A percentile compares a stretch with the other conserved stretches of the same genome.
These are phyloP conservation scores for Trichoderma oligosporum DNA, from an alignment of 2,329 filamentous ascomycete species.

Conservation along the genomic window DNA sequence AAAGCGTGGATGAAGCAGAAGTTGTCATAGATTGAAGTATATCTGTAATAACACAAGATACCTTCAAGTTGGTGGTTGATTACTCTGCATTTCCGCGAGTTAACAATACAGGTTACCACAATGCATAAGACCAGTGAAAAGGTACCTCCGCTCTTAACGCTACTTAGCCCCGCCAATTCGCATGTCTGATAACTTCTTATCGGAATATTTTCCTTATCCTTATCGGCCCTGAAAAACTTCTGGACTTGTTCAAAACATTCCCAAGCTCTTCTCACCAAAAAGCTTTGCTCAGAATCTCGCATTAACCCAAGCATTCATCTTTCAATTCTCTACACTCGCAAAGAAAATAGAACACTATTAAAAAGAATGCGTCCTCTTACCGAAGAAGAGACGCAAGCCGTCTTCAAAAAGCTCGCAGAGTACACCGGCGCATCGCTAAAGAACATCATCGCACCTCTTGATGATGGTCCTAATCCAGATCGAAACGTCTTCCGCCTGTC, in stretches of 20 bases:
- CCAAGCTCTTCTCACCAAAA: not conserved
- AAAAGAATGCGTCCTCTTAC: slow-evolving; percentile 78
- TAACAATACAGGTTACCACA: not conserved
- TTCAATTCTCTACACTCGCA: not conserved
- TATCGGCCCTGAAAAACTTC: slow-evolving; percentile 14
- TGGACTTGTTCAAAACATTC: slow-evolving; percentile 2
- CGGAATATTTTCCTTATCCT: slow-evolving; percentile 14
- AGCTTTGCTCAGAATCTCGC: not conserved
- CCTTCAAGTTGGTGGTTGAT: too few species aligned
- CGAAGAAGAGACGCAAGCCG: slow-evolving; percentile 71
- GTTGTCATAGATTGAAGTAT: too few species aligned
- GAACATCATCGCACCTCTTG: slow-evolving; percentile 72
- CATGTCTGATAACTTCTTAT: not conserved
- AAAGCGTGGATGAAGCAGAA: too few species aligned
- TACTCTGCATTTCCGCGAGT: not conserved
- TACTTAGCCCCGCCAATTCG: not conserved
- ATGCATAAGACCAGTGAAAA: rapidly evolving
- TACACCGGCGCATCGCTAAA: slow-evolving; percentile 87
- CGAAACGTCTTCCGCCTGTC: slow-evolving; percentile 84
- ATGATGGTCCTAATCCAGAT: slow-evolving; percentile 64
- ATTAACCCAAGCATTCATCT: not conserved
- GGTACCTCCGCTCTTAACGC: not conserved
- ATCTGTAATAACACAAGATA: too few species aligned
- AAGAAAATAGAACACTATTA: too few species aligned
- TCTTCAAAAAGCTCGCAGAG: slow-evolving; percentile 89